Evolutionary conservation across 768 basidiomycete species (phyloP).

Genomic region (Multifurca ochricompacta): DNA sequence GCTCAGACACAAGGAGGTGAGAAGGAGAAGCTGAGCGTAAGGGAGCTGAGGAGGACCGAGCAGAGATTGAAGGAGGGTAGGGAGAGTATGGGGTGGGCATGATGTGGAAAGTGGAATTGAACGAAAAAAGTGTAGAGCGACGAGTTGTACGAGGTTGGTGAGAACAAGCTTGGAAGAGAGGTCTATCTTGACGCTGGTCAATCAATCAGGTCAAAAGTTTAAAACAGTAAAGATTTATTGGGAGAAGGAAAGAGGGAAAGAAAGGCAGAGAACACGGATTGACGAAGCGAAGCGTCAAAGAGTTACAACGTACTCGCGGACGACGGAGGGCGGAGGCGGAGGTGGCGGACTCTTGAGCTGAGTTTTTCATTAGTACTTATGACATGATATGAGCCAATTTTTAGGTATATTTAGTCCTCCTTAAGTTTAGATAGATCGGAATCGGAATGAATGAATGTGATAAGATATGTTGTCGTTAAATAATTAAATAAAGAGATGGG

Average conservation of each 20-base stretch:
- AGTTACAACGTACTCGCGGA: no score
- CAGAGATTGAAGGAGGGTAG: conserved; percentile 9
- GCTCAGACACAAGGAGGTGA: not conserved
- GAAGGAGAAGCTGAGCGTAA: not conserved
- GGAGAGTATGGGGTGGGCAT: conserved; percentile 10
- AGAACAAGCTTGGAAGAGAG: not conserved
- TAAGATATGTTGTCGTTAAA: no score
- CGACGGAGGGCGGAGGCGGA: not conserved
- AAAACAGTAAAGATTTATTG: no score
- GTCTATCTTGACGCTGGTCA: no score
- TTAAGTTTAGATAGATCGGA: not conserved
- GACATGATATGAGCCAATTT: not conserved
- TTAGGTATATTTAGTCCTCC: not conserved
- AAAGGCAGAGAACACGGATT: no score
- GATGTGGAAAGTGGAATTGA: not conserved
- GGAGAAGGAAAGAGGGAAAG: no score
- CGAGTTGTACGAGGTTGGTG: not conserved
- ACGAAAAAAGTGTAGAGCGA: not conserved
- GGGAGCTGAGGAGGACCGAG: conserved; percentile 3
- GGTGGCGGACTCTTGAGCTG: conserved; percentile 17
- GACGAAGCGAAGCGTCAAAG: no score
- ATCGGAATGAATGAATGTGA: no score
- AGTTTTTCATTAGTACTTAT: conserved; percentile 5
- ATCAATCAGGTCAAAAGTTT: not conserved
- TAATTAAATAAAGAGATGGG: no score